Evolutionary conservation across 2,329 filamentous ascomycete species (phyloP).

Genomic region (Fusarium denticulatum): DNA sequence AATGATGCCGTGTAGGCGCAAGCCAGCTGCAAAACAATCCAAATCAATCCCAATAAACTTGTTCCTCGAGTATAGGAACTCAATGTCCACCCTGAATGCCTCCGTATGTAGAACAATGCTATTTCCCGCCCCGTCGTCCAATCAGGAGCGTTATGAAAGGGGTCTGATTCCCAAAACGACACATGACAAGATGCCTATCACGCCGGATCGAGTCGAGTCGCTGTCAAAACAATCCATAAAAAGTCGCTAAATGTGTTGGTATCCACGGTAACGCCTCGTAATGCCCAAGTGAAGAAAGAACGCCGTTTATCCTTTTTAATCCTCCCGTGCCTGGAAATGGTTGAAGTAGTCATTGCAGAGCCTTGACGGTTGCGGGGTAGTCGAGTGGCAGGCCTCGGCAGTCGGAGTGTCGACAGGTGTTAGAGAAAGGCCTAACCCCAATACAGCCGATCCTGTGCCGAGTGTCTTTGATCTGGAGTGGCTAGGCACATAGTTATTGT

Average conservation of each 20-base stretch:
- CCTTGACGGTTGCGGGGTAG: constrained; percentile 34
- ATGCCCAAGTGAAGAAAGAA: constrained; percentile 32
- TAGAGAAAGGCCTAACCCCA: constrained; percentile 41
- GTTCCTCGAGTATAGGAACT: constrained; percentile 12
- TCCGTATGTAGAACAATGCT: constrained; percentile 28
- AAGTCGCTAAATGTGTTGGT: constrained; percentile 37
- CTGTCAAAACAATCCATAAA: constrained; percentile 23
- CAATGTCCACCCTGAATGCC: constrained; percentile 2
- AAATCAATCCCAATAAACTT: constrained; percentile 20
- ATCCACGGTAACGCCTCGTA: constrained; percentile 35
- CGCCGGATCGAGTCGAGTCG: constrained; percentile 38
- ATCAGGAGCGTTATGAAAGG: constrained; percentile 14
- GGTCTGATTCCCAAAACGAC: constrained; percentile 24
- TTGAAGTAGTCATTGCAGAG: constrained; percentile 40
- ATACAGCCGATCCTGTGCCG: constrained; percentile 32
- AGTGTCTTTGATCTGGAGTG: constrained; percentile 52
- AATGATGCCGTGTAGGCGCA: constrained; percentile 6
- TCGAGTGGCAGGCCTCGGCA: constrained; percentile 15
- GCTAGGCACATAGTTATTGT: constrained; percentile 42
- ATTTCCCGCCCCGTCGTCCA: not conserved
- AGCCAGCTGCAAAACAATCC: not conserved
- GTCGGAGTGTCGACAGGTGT: constrained; percentile 42
- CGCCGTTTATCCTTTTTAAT: constrained; percentile 31
- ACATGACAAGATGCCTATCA: constrained; percentile 25
- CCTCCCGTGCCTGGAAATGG: constrained; percentile 33